Percentiles rank a stretch among this genome's conserved stretches.
These are phyloP conservation scores for Yamadazyma sp. DNA, from an alignment of 1,139 yeast species.

Conservation along the genomic window DNA sequence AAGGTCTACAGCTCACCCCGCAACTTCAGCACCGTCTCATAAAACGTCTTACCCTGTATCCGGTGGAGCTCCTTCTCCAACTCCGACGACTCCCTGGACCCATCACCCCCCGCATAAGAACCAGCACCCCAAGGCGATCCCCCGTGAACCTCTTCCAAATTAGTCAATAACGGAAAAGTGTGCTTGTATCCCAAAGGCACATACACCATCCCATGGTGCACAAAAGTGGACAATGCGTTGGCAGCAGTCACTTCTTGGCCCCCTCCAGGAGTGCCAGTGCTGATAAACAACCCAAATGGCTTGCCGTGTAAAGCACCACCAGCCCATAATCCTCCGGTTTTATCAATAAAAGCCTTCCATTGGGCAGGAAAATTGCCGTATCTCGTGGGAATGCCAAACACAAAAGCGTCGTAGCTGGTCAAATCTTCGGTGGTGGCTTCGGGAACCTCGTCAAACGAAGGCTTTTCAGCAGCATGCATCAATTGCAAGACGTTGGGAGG, in stretches of 20 bases:
- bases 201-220: conserved; percentile 53
- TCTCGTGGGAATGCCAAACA: conserved; percentile 55
- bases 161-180: conserved; percentile 34
- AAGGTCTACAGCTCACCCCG: conserved; percentile 1
- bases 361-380: conserved; percentile 51
- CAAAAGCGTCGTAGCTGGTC: conserved; percentile 42
- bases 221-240: conserved; percentile 34
- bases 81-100: conserved; percentile 44
- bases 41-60: conserved; percentile 46
- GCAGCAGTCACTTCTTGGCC: conserved; percentile 47
- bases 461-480: conserved; percentile 38
- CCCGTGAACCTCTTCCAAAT: conserved; percentile 43
- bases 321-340: conserved; percentile 52
- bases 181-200: conserved; percentile 48
- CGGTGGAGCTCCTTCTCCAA: conserved; percentile 40
- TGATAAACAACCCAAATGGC: conserved; percentile 46
- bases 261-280: conserved; percentile 49
- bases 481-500: conserved; percentile 36
- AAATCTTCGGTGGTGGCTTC: conserved; percentile 39
- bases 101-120: conserved; percentile 48
- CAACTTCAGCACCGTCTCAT: conserved; percentile 25
- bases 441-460: conserved; percentile 33
- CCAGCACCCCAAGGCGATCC: conserved; percentile 56
- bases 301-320: conserved; percentile 46
- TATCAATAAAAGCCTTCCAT: conserved; percentile 42